A percentile compares a stretch with the other conserved stretches of the same genome.
These are phyloP conservation scores for Phytopythium vexans DNA, from an alignment of 352 stramenopile genomes.

Conservation along the genomic window DNA sequence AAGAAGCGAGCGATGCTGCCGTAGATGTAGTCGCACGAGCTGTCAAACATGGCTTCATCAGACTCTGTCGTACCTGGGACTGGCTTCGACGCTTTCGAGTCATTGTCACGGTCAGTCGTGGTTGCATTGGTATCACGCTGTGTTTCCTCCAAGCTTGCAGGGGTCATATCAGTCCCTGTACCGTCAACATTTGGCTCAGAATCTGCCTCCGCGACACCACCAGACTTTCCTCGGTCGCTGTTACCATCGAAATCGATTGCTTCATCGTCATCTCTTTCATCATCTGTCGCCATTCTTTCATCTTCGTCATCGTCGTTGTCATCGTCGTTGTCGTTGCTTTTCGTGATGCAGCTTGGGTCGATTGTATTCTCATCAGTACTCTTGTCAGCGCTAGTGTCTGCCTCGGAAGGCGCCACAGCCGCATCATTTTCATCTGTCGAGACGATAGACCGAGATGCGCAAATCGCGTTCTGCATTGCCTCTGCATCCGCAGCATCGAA, in stretches of 20 bases:
- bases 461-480: constrained; percentile 40
- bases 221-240: neutral
- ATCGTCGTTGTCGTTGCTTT: constrained; percentile 16
- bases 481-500: constrained; percentile 61
- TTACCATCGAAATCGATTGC: neutral
- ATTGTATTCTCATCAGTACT: no score
- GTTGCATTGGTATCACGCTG: neutral
- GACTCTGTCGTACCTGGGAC: constrained; percentile 10
- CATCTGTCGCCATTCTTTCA: constrained; percentile 37
- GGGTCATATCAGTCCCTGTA: neutral
- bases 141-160: neutral
- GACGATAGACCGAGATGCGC: neutral
- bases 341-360: no score
- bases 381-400: no score
- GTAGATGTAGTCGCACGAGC: constrained; percentile 50
- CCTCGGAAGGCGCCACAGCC: no score
- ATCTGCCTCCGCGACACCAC: neutral
- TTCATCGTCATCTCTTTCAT: constrained; percentile 17
- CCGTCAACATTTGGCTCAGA: neutral
- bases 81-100: constrained; percentile 3
- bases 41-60: constrained; percentile 30
- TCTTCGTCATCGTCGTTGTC: constrained; percentile 16
- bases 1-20: constrained; percentile 61
- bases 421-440: constrained; percentile 6
- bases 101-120: constrained; percentile 2